Percentiles rank a stretch among this genome's conserved stretches.
Conservation (phyloP, 352 stramenopile genomes). For the Phytophthora melonis region DNA sequence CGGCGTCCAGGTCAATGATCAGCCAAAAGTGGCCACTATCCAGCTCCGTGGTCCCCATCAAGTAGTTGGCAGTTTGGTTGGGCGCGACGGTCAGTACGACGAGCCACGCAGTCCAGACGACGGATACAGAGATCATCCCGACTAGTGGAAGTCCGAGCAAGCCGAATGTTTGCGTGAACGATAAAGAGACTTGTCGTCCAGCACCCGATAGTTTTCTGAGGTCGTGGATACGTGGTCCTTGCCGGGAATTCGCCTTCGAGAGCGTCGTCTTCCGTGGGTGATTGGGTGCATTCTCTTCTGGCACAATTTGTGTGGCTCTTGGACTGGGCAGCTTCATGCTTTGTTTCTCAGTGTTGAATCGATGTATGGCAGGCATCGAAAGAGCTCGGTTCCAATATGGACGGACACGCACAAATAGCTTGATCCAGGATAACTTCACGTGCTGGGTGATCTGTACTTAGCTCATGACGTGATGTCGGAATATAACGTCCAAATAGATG, state of each 20-base stretch:
- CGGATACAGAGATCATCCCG: conserved; percentile 20
- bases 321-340: background rate
- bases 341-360: background rate
- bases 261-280: background rate
- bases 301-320: background rate
- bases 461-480: background rate
- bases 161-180: conserved; percentile 33
- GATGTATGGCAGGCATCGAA: background rate
- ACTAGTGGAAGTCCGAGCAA: conserved; percentile 26
- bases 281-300: background rate
- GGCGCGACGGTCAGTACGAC: conserved; percentile 39
- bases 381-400: too few species aligned
- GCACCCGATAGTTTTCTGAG: background rate
- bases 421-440: background rate
- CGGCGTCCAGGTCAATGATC: conserved; percentile 18
- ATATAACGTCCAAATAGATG: background rate
- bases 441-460: background rate
- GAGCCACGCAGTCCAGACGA: conserved; percentile 43
- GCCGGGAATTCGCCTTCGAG: background rate
- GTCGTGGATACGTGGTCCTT: background rate
- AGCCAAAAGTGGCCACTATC: conserved; percentile 58
- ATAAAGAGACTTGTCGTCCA: background rate
- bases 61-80: conserved; percentile 44
- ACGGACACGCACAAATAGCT: background rate
- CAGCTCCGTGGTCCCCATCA: conserved; percentile 52